Conservation (phyloP, 2,329 filamentous ascomycete species). For the Penicillium carneum region DNA sequence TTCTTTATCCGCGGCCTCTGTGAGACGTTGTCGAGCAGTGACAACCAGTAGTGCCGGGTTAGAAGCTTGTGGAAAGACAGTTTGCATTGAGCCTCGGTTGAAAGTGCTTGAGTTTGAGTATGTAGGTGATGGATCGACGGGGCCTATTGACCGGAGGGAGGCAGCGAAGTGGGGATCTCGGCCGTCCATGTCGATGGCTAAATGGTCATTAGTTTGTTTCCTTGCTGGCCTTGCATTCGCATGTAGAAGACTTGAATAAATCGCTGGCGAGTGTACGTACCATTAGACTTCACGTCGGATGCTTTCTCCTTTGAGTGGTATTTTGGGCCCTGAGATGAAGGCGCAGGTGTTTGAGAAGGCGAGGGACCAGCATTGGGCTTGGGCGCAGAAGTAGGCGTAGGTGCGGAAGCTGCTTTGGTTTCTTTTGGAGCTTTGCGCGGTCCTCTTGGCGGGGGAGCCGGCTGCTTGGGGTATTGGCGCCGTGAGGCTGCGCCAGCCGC, state of each 20-base stretch:
- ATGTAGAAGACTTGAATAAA: not conserved
- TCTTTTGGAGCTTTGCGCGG: constrained; percentile 38
- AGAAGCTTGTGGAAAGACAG: constrained; percentile 47
- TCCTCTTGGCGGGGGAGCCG: constrained; percentile 45
- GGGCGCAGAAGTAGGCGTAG: constrained; percentile 34
- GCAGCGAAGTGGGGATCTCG: constrained; percentile 74
- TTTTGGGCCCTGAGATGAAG: constrained; percentile 37
- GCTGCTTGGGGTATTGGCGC: constrained; percentile 64
- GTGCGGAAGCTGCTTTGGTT: constrained; percentile 46
- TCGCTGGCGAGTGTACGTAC: constrained; percentile 33
- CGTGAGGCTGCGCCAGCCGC: constrained; percentile 59
- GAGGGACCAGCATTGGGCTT: constrained; percentile 9
- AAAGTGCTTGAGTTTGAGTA: constrained; percentile 64
- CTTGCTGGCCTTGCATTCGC: not conserved
- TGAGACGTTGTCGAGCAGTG: constrained; percentile 59
- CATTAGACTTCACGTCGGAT: constrained; percentile 44
- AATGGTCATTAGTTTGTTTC: constrained; percentile 14
- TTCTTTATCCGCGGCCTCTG: constrained; percentile 63
- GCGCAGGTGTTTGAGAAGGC: constrained; percentile 17
- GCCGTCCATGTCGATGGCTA: constrained; percentile 67
- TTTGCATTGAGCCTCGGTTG: constrained; percentile 42
- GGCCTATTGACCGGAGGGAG: constrained; percentile 73
- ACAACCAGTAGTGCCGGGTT: constrained; percentile 66
- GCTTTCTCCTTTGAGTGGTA: constrained; percentile 48
- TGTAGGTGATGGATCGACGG: constrained; percentile 65